Base-by-base conservation (phyloP, 768 basidiomycete genomes). In the Cystobasidium onofrii region DNA sequence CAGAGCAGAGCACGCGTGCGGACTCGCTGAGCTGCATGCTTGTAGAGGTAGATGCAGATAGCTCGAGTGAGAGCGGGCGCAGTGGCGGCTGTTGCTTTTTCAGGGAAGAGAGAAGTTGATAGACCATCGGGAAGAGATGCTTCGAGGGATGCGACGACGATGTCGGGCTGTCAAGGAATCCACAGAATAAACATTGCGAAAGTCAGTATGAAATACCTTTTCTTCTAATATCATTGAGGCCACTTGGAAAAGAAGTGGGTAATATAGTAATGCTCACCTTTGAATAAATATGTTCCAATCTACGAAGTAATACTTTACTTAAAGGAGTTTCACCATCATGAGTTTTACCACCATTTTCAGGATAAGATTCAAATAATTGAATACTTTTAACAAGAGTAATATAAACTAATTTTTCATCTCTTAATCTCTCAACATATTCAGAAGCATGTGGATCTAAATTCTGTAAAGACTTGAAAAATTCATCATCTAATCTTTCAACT, bases 371-470 rank as follows among this genome's bases (percentile, higher is more conserved):
- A 81, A 95, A 98, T 79, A 92, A 88, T 12, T 88, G 87, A 81
- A 97, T 92, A 0, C 93, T 89, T 64, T 90, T 89, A 81, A 91
- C 92, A 76, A 99, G 91, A 36, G 92, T 93, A 80, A 87, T 86
- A 81, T 98, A 99, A 27, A 99, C 86, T 18, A 88, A 88, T 79
- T 92, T 91, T 83, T 98, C 97, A 80, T 98, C 93, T 82, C 92
- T 92, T 73, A 99, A 84, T 61, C 96, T 87, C 80, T 97, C 96
- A 54, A 99, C 90, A 80, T 99, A 99, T 81, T 99, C 96, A n/a
- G 90, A 92, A 1, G 96, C 93, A 80, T 99, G 96, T 9, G 96
- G 95, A 79, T 99, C 96, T 76, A 96, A 92, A 79, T 97, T 92
- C 86, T 98, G 96, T 39, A 99, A 83, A 78, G 91, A 93, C 80